Evolutionary conservation across 31 red algal species (phyloP).

Genomic region (Bonnemaisonia californica): DNA sequence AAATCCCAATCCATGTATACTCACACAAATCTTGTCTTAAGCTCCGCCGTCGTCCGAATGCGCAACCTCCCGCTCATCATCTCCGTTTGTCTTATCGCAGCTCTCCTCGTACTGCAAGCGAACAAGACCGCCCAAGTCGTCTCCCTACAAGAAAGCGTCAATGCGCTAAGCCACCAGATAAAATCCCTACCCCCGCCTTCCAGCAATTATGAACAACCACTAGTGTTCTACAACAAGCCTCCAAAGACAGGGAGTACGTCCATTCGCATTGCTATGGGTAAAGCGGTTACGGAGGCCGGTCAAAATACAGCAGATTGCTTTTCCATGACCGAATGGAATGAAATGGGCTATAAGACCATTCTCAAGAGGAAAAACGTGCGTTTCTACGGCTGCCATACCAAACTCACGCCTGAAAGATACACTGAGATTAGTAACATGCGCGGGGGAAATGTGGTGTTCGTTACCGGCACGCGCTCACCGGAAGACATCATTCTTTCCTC

Average conservation of each 20-base stretch:
- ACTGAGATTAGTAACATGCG: not conserved
- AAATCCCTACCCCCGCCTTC: not conserved
- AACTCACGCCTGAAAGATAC: not conserved
- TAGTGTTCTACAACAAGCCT: not conserved
- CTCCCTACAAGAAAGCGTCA: not conserved
- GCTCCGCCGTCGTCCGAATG: not conserved
- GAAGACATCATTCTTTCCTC: not conserved
- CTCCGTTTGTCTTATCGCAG: not conserved
- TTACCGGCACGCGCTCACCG: not conserved
- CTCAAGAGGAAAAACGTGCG: not conserved
- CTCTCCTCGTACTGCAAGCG: not conserved
- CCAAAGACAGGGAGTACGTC: not conserved
- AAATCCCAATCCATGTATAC: not conserved
- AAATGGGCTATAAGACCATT: not conserved
- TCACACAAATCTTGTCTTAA: not conserved
- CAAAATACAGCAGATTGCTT: not conserved
- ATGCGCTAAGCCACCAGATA: not conserved
- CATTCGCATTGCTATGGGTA: not conserved
- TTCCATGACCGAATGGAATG: not conserved
- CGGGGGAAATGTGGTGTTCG: not conserved
- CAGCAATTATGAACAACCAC: not conserved
- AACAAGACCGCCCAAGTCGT: not conserved
- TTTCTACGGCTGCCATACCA: not conserved
- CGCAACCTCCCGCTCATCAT: not conserved
- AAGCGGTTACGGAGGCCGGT: not conserved